Evolutionary conservation across 2,329 filamentous ascomycete species (phyloP), one percentile per base, ranked within the genome.

Genomic region (Penicillium sp.): DNA sequence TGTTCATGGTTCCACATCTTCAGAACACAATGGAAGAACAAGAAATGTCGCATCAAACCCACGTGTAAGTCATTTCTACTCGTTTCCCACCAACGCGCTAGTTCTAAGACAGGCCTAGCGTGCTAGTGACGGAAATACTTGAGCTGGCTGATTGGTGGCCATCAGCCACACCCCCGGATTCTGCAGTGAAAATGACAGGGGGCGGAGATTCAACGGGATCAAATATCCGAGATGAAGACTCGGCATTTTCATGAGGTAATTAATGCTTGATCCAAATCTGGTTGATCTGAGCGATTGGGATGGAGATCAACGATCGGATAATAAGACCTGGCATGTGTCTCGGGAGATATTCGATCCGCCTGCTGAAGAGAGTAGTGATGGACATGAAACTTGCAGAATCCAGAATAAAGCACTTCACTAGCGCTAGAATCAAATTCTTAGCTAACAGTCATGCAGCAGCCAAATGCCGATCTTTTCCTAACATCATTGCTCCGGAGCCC

Each of bases 141-240:
- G 15, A 47, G 11, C 9, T 5, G 15, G 31, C 4, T 60, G 50
- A 63, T 64, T 64, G 59, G 62, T 55, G 49, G 49, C 25, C 8
- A 15, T 33, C 16, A 27, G 49, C 33, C 13, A 15, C 36, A 13
- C 31, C 33, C 38, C 21, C 34, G 29, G 47, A 38, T 41, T 25
- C 29, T 29, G 33, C 48, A 21, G 25, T 57, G 38, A 36, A 36
- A 15, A 36, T 40, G 58, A 64, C 63, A 64, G 58, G 63, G 63
- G 60, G 57, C 61, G 61, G 63, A 50, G 41, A 65, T 56, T 62
- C 46, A 55, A 49, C 60, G 61, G 61, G 56, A 48, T 48, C 9
- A 31, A 45, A 43, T 46, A 27, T 9, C 27, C 21, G 19, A 38
- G 34, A 34, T 38, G n/a, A 47, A 16, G 21, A 52, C 29, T 15